Evolutionary conservation across 2,329 filamentous ascomycete species (phyloP).

Genomic region (Colletotrichum sublineola): DNA sequence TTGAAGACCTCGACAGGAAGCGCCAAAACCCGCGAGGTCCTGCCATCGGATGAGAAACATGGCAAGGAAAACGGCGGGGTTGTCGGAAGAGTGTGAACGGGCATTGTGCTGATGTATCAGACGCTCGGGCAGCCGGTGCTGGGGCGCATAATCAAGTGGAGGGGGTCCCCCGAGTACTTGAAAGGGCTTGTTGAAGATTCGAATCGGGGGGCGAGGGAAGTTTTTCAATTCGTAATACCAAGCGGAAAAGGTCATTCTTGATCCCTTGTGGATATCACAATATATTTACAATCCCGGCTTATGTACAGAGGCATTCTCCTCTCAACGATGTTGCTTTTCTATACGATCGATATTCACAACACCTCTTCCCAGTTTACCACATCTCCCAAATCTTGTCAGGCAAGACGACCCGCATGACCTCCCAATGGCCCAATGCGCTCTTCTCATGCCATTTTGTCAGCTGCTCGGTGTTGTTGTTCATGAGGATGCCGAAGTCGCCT

Average conservation of each 20-base stretch:
- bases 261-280: background rate
- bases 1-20: slow-evolving; percentile 79
- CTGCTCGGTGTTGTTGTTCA: slow-evolving; percentile 72
- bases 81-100: slow-evolving; percentile 57
- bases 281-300: slow-evolving; percentile 9
- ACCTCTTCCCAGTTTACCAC: slow-evolving; percentile 69
- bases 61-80: slow-evolving; percentile 61
- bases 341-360: background rate
- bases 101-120: too few species aligned
- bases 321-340: background rate
- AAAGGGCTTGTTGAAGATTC: slow-evolving; percentile 55
- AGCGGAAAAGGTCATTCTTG: background rate
- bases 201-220: slow-evolving; percentile 48
- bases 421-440: slow-evolving; percentile 89
- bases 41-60: slow-evolving; percentile 61
- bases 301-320: slow-evolving; percentile 20
- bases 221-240: too few species aligned
- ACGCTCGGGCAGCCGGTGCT: too few species aligned
- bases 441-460: slow-evolving; percentile 79
- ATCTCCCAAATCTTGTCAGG: slow-evolving; percentile 86
- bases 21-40: slow-evolving; percentile 79
- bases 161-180: slow-evolving; percentile 69
- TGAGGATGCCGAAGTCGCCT: slow-evolving; percentile 67
- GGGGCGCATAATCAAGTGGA: too few species aligned
- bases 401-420: slow-evolving; percentile 88